phyloP scores from a whole-genome alignment of 495 filamentous ascomycete species.

The Tuber borchii region DNA sequence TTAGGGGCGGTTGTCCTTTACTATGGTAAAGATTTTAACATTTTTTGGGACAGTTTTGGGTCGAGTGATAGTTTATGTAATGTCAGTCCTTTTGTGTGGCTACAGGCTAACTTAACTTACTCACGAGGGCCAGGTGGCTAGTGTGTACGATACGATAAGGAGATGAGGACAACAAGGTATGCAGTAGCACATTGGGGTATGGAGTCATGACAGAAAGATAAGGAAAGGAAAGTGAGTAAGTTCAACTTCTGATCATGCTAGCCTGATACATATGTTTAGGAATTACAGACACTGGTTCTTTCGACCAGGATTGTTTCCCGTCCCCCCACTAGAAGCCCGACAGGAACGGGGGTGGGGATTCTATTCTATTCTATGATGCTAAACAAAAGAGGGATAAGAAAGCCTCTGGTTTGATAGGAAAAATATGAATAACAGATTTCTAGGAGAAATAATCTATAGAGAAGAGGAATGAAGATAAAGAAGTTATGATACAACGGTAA shows the following conservation, averaged over 20 bases:
- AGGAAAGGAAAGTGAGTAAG: background rate
- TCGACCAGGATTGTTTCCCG: background rate
- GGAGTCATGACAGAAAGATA: background rate
- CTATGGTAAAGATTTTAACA: no score
- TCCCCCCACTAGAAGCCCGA: background rate
- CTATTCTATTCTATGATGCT: background rate
- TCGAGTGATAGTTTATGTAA: no score
- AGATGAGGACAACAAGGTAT: no score
- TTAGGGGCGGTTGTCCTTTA: no score
- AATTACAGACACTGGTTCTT: background rate
- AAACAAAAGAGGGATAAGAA: background rate
- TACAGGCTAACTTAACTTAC: no score
- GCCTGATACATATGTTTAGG: background rate
- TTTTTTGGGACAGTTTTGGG: no score
- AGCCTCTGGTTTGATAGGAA: background rate
- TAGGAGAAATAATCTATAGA: background rate
- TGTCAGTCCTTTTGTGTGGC: no score
- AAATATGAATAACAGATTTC: background rate
- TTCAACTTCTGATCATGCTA: background rate
- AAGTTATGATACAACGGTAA: background rate
- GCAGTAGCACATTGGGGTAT: background rate
- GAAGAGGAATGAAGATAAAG: background rate
- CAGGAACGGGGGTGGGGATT: background rate
- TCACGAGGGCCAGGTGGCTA: background rate
- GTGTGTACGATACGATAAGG: no score